Evolutionary conservation across 2,329 filamentous ascomycete species (phyloP).

Genomic region (Lasiodiplodia citricola): DNA sequence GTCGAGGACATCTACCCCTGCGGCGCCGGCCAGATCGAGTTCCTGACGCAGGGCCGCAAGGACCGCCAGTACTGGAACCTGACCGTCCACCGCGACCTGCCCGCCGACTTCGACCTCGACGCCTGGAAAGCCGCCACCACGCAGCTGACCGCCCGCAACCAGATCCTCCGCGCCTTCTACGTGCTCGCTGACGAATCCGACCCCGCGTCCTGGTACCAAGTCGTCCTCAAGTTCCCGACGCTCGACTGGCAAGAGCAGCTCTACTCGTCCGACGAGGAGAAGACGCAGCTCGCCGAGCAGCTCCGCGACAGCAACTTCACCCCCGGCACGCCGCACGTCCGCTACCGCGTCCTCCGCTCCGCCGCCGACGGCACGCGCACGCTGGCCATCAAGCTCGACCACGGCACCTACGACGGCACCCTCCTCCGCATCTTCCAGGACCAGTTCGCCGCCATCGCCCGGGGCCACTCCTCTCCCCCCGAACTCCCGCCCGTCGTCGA

Average conservation of each 20-base stretch:
- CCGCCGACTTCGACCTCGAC: slow-evolving; percentile 25
- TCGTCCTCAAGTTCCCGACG: neutral
- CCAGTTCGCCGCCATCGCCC: slow-evolving; percentile 34
- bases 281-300: slow-evolving; percentile 30
- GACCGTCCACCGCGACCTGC: slow-evolving; percentile 9
- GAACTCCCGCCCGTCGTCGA: slow-evolving; percentile 22
- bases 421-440: slow-evolving; percentile 45
- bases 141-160: neutral
- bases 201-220: neutral
- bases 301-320: slow-evolving; percentile 37
- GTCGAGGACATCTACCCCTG: slow-evolving; percentile 28
- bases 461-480: slow-evolving; percentile 28
- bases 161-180: neutral
- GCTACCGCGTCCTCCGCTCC: slow-evolving; percentile 39
- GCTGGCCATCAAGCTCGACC: slow-evolving; percentile 43
- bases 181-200: neutral
- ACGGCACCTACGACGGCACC: slow-evolving; percentile 45
- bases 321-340: slow-evolving; percentile 41
- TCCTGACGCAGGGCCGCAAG: slow-evolving; percentile 28
- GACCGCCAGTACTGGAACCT: slow-evolving; percentile 29
- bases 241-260: neutral
- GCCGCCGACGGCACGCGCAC: slow-evolving; percentile 25
- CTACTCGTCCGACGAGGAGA: neutral
- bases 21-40: slow-evolving; percentile 30
- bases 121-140: neutral